Base-by-base conservation (phyloP, 306 rosid genomes). In the Cicer chorassanicum region DNA sequence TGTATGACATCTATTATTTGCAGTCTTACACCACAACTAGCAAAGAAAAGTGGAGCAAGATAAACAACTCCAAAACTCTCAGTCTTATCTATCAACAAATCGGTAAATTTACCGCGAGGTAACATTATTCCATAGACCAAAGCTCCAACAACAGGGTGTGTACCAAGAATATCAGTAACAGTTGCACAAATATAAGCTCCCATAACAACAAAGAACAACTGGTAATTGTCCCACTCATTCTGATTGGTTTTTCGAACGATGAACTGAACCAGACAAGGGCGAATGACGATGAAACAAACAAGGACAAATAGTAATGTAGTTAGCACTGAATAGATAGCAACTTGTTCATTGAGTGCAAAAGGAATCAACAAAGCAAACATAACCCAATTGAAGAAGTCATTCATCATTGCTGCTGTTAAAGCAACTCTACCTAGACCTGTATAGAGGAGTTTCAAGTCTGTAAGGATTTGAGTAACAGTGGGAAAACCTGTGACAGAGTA, bases 91-190 rank as follows among this genome's bases (percentile, higher is more conserved):
- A 81, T 66, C 65, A 83, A 61, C 76, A 67, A 3, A 0, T 71
- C 72, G 5, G 82, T 54, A 9, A 86, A 78, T 40, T 50, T 80
- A 24, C 90, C 90, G 8, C 70, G 82, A 18, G 89, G 89, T 2
- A 86, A 21, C 43, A 80, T 74, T 0, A 86, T 57, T 19, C 87
- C 89, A 51, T 64, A 86, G 8, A 86, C 44, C 10, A 86, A 61
- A 9, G 89, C 89, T 78, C 89, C 89, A 4, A 82, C 72, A 54
- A 64, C 38, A 11, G 85, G 73, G 44, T 86, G 86, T 51, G 81
- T 54, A 13, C 89, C 89, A 6, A 86, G 57, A 6, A 62, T 4
- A 59, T 86, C 89, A 0, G 89, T 82, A 10, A 86, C 9, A 19
- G 7, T 7, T 1, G 79, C 78, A 60, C 42, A 82, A 9, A 45